A percentile compares a stretch with the other conserved stretches of the same genome.
phyloP scores from a whole-genome alignment of 371 early-diverging fungal genomes.

The Vittaforma corneae region DNA sequence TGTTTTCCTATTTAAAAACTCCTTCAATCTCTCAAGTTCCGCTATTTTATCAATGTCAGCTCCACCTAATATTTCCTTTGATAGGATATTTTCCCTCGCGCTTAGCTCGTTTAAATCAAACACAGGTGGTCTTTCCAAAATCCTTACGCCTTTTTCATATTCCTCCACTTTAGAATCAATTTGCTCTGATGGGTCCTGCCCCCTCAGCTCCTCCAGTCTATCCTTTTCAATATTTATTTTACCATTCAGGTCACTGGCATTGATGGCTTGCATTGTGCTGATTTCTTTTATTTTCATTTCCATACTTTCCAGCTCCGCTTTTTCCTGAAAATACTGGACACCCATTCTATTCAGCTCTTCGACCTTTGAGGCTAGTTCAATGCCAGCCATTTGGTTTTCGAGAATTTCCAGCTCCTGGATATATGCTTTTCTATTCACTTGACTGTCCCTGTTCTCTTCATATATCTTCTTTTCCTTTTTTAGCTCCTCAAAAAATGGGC shows the following conservation, averaged over 20 bases:
- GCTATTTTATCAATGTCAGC: conserved; percentile 9
- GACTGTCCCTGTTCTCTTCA: conserved; percentile 63
- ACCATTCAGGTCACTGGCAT: conserved; percentile 38
- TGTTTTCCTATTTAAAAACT: conserved; percentile 10
- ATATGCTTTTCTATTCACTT: conserved; percentile 12
- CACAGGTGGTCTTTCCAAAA: conserved; percentile 12
- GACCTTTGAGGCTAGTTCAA: conserved; percentile 16
- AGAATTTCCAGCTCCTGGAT: conserved; percentile 14
- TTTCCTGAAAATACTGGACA: conserved; percentile 7
- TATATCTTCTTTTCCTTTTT: conserved; percentile 73
- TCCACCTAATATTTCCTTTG: conserved; percentile 12
- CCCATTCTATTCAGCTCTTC: not conserved
- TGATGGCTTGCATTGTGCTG: conserved; percentile 14
- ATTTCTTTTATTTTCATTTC: conserved; percentile 27
- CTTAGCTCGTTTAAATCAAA: conserved; percentile 59
- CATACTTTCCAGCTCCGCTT: conserved; percentile 7
- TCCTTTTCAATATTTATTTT: conserved; percentile 38
- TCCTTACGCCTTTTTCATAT: conserved; percentile 10
- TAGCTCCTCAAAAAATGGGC: conserved; percentile 77
- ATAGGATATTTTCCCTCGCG: conserved; percentile 39
- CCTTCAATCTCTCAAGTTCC: conserved; percentile 28
- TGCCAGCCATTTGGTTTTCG: not conserved
- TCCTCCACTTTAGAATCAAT: conserved; percentile 45
- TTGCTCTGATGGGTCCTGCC: conserved; percentile 36
- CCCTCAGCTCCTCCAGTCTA: conserved; percentile 23